Base-by-base conservation (phyloP, 2,329 filamentous ascomycete species). In the Aureobasidium leucospermi region DNA sequence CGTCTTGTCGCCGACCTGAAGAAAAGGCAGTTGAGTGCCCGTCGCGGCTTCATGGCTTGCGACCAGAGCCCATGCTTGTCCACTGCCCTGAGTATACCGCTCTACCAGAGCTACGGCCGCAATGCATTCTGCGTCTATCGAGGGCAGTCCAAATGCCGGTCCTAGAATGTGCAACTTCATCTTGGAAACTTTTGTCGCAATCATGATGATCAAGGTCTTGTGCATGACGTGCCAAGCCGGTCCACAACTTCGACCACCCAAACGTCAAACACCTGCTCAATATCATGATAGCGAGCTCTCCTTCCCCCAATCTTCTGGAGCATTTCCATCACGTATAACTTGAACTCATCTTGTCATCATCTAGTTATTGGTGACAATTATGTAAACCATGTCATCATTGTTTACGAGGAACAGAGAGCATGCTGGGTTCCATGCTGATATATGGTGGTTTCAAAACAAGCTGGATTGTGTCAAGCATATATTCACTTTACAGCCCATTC, bases 121-220 rank as follows among this genome's bases (percentile, higher is more conserved):
- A 62, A 96, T 83, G 70, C 92, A 97, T 77, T 96, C 89, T 47
- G 93, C 80, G 69, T 97, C 92, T 67, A 97, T 88, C 45, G 94
- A 97, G 13, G 93, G 87, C 46, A 96, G 83, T 42, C 85, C 86
- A 72, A 96, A 96, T 42, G 89, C 92, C 58, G 90, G 86, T 52
- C 92, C 92, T 87, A 92, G 96, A 69, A 96, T 82, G 75, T 96
- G 88, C 62, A 99, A 83, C 75, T 62, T 65, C 61, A 66, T 67
- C n/a, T 59, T 59, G 41, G 32, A 42, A 55, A 34, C 28, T 42
- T 55, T 38, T 49, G 47, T 49, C 32, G 15, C 47, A 1, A 28
- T 8, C 11, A 15, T 10, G 11, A 7, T 23, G 47, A 49, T 49
- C 47, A 49, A 49, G 47, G 47, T 36, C 34, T 38, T 49, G 47